Evolutionary conservation across 2,329 filamentous ascomycete genomes (phyloP), one percentile per base, ranked within the genome.

Genomic region (Curvularia lunata): DNA sequence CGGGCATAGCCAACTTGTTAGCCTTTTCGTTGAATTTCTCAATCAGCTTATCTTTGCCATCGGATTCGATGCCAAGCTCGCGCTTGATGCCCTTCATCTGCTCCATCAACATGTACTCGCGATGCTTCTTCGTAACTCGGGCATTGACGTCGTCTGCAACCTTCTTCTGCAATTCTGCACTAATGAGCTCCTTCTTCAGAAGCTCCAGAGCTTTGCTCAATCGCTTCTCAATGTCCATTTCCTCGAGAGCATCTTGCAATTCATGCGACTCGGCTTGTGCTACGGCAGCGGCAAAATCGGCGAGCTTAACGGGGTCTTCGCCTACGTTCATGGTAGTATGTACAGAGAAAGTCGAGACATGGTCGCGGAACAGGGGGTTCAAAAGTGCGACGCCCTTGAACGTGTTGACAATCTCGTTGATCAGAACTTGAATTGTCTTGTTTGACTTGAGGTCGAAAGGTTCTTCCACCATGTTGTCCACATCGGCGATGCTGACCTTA

Each of bases 51-150:
- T 99, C 95, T 79, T 98, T 99, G 64, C 96, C 95, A 73, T 99
- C 95, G 5, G 92, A 96, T 76, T 99, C 96, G 52, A 99, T 91
- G 21, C 96, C 95, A 48, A 99, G 86, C 78, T 99, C 95, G 57
- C 95, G 86, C 57, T 92, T 90, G 72, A 99, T 99, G 25, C 93
- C 95, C 82, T 98, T 98, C 93, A 99, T 97, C 77, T 99, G 96
- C 79, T 99, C 95, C 92, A 97, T 96, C 46, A 99, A 82, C 91
- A 92, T 98, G 80, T 98, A 99, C 75, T 99, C 95, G 51, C 95
- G 88, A 76, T 99, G 95, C 28, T 94, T 89, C 80, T 99, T 98
- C 69, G 93, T 93, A 52, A 99, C 98, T 79, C 97, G 97, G 72
- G 87, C 92, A 77, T 98, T 95, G 18, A 99, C 96, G 73, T 99